Percentiles rank a stretch among this genome's conserved stretches.
phyloP scores from a whole-genome alignment of 2,329 filamentous ascomycete species.

The Fusarium heterosporum region DNA sequence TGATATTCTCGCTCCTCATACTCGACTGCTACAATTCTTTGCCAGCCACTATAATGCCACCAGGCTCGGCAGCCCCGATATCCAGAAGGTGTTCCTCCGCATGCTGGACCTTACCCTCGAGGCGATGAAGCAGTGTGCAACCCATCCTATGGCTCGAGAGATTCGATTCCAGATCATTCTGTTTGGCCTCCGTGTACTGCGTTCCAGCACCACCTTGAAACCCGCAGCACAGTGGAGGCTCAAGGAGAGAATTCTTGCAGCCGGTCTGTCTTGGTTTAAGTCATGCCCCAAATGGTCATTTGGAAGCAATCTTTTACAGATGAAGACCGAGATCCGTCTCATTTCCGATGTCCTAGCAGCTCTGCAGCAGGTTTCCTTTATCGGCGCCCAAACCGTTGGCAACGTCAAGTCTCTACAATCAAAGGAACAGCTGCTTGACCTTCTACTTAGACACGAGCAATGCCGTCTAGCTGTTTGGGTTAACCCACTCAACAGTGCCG shows the following conservation, averaged over 20 bases:
- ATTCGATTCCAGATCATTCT: constrained; percentile 90
- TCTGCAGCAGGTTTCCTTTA: constrained; percentile 72
- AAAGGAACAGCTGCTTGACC: constrained; percentile 85
- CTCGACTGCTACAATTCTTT: constrained; percentile 87
- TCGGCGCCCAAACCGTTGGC: constrained; percentile 65
- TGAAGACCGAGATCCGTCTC: constrained; percentile 90
- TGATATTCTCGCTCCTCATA: constrained; percentile 87
- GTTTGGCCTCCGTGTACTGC: constrained; percentile 82
- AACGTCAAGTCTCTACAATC: constrained; percentile 74
- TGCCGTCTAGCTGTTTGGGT: constrained; percentile 89
- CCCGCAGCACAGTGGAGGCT: constrained; percentile 78
- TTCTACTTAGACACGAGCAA: constrained; percentile 87
- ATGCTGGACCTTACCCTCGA: constrained; percentile 83
- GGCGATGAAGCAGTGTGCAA: constrained; percentile 75
- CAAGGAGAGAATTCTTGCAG: constrained; percentile 89
- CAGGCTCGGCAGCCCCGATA: constrained; percentile 83
- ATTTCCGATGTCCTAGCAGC: constrained; percentile 78
- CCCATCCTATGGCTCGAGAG: constrained; percentile 90
- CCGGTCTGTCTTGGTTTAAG: constrained; percentile 89
- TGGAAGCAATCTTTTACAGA: constrained; percentile 90
- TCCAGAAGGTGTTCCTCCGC: constrained; percentile 83
- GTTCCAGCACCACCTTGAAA: constrained; percentile 75
- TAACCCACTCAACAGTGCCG: constrained; percentile 76
- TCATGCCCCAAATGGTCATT: constrained; percentile 91
- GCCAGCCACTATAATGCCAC: constrained; percentile 95